Conservation (phyloP, 257 asterid species). For the Sherardia arvensis region DNA sequence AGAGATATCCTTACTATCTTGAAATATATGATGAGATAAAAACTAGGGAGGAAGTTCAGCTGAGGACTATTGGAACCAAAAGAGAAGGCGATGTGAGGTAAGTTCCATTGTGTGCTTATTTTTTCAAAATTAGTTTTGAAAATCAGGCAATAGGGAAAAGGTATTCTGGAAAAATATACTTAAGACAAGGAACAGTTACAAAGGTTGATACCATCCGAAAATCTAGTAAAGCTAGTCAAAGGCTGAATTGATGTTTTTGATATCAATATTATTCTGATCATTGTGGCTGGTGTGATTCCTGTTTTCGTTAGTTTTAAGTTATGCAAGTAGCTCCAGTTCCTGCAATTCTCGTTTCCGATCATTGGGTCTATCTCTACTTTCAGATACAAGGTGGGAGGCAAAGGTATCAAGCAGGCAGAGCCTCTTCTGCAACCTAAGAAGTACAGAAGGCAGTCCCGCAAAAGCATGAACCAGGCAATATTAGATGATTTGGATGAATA, state of each 20-base stretch:
- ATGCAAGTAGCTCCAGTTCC: neutral
- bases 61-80: slow-evolving; percentile 86
- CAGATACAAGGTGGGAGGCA: slow-evolving; percentile 70
- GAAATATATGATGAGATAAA: slow-evolving; percentile 86
- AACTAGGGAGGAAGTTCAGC: slow-evolving; percentile 79
- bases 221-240: neutral
- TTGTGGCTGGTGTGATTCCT: neutral
- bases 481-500: slow-evolving; percentile 62
- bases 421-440: slow-evolving; percentile 80
- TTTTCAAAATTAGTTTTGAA: neutral
- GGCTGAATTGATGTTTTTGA: neutral
- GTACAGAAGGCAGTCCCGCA: slow-evolving; percentile 90
- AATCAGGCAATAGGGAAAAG: neutral
- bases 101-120: neutral
- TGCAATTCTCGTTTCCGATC: neutral
- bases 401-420: slow-evolving; percentile 80
- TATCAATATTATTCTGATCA: neutral
- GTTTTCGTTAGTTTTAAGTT: neutral
- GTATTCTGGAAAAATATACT: no score
- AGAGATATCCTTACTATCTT: slow-evolving; percentile 79
- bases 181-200: neutral
- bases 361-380: neutral
- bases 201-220: neutral
- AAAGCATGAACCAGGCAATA: slow-evolving; percentile 69
- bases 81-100: slow-evolving; percentile 91